Evolutionary conservation across 2,329 filamentous ascomycete species (phyloP).

Genomic region (Coniochaeta hoffmannii): DNA sequence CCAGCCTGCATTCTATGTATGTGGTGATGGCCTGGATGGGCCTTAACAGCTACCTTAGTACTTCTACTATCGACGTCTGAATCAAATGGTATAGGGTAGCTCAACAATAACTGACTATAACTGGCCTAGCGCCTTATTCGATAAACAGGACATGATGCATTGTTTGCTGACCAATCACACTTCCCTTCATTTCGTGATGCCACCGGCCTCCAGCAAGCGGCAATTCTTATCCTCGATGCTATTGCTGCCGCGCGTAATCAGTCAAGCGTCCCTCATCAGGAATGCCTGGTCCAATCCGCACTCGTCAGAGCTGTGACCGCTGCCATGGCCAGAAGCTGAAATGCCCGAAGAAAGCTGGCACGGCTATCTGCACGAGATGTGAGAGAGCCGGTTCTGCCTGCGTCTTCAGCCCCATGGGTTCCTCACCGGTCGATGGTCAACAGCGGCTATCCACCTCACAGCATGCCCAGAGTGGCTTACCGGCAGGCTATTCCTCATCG

Average conservation of each 20-base stretch:
- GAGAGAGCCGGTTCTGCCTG: conserved; percentile 31
- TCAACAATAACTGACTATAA: too few species aligned
- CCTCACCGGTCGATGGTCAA: conserved; percentile 6
- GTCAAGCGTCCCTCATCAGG: background rate
- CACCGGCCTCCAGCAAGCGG: background rate
- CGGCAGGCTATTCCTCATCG: background rate
- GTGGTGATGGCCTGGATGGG: too few species aligned
- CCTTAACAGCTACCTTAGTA: too few species aligned
- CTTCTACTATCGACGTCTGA: too few species aligned
- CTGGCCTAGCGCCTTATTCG: too few species aligned
- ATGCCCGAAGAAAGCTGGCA: conserved; percentile 31
- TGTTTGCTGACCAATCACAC: background rate
- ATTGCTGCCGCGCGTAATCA: too few species aligned
- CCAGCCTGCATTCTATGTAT: too few species aligned
- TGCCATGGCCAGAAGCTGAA: conserved; percentile 40
- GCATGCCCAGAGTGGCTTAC: background rate
- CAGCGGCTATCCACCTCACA: background rate
- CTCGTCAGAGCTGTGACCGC: conserved; percentile 31
- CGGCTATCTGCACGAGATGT: conserved; percentile 31
- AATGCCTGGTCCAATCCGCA: conserved; percentile 15
- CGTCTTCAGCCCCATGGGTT: conserved; percentile 30
- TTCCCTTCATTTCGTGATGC: background rate
- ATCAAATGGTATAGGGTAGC: too few species aligned
- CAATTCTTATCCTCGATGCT: too few species aligned
- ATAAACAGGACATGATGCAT: too few species aligned